Base-by-base conservation (phyloP, 2,329 filamentous ascomycete species). In the Dothideomycetes sp. region DNA sequence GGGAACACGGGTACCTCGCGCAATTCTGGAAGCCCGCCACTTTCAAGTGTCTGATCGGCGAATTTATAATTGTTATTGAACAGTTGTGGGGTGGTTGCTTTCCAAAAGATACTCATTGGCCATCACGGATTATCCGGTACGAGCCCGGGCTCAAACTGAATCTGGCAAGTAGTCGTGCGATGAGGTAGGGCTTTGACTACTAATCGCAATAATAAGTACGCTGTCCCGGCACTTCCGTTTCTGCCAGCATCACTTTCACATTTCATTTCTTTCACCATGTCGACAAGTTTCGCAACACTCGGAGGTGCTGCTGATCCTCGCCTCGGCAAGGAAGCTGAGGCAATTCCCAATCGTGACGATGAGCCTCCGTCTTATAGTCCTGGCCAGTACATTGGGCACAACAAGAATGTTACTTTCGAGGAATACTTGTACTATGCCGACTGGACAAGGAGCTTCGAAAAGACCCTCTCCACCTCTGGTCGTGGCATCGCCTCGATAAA, bases 401-500 rank as follows among this genome's bases (percentile, higher is more conserved):
- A 58, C 34, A 29, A 52, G 22, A 45, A 18, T 7, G 45, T 61
- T 15, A 49, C 50, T 2, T 59, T 63, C 37, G 62, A 64, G 41
- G 61, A 64, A 36, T 64, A 64, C 38, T 42, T 53, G n/a, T 58
- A 60, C 44, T 64, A 59, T 46, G 61, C 62, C 7, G 50, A 56
- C 15, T 49, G 47, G 31, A 57, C 59, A 3, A 50, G 62, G 37
- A 52, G 50, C n/a, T 47, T 54, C n/a, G 56, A 64, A 45, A 34
- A 19, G 35, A 32, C 24, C 36, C 42, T 19, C 29, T 49, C 42
- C 46, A 47, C 19, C 14, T 31, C 11, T 34, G 42, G 34, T 37
- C 45, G 32, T 41, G 40, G 17, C 39, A 44, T n/a, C 37, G 34
- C 33, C 9, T 34, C 47, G 4, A 27, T 29, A 16, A 45, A 22